Evolutionary conservation across 257 asterid genomes (phyloP).

Genomic region (Rehmannia glutinosa): DNA sequence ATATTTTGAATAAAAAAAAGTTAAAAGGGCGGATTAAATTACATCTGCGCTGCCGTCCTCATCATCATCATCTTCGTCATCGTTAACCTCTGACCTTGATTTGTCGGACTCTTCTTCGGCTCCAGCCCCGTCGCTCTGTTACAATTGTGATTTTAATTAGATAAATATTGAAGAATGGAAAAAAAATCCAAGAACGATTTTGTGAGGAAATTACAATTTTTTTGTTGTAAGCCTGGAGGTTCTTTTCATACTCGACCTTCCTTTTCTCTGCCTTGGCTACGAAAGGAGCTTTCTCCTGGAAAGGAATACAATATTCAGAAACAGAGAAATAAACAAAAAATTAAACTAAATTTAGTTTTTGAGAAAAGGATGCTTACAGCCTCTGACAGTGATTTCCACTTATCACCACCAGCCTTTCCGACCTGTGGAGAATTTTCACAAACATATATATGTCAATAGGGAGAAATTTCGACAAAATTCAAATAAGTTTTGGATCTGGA

Average conservation of each 20-base stretch:
- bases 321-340: too few species aligned
- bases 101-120: conserved; percentile 51
- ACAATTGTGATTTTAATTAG: too few species aligned
- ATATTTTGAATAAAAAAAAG: neutral
- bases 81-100: conserved; percentile 45
- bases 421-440: conserved; percentile 32
- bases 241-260: conserved; percentile 67
- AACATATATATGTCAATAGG: too few species aligned
- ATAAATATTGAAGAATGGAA: too few species aligned
- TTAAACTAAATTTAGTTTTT: too few species aligned
- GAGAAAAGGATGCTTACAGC: conserved; percentile 63
- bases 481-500: conserved; percentile 7
- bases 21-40: too few species aligned
- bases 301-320: too few species aligned
- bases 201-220: too few species aligned
- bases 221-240: conserved; percentile 66
- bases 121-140: conserved; percentile 31
- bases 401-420: conserved; percentile 91
- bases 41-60: conserved; percentile 46
- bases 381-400: conserved; percentile 71
- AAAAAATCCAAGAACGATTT: too few species aligned
- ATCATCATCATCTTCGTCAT: conserved; percentile 40
- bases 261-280: conserved; percentile 73
- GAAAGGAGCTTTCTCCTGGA: conserved; percentile 78
- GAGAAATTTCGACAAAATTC: neutral